Evolutionary conservation across 768 basidiomycete species (phyloP).

Genomic region (Lentinus brumalis): DNA sequence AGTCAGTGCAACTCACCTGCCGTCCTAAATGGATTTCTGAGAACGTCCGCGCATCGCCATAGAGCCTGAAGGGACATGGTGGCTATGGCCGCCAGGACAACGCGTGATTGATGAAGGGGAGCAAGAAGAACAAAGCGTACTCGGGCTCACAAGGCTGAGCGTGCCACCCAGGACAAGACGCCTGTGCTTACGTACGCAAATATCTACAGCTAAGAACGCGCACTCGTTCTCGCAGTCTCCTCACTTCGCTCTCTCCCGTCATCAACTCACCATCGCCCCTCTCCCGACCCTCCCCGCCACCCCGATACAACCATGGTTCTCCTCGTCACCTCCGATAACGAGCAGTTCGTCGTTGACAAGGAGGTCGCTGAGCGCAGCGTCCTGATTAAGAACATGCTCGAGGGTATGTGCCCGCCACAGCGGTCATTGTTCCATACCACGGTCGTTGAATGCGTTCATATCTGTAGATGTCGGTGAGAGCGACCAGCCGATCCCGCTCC

Average conservation of each 20-base stretch:
- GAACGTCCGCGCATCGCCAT: constrained; percentile 12
- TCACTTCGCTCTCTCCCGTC: constrained; percentile 8
- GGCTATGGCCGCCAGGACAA: background rate
- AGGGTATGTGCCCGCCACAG: constrained; percentile 57
- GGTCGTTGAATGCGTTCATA: background rate
- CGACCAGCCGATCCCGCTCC: constrained; percentile 92
- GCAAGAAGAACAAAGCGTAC: background rate
- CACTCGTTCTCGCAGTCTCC: constrained; percentile 8
- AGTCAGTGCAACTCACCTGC: constrained; percentile 7
- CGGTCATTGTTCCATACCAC: background rate
- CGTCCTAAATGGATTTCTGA: constrained; percentile 17
- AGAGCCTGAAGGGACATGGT: constrained; percentile 21
- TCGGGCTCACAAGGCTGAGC: background rate
- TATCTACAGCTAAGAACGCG: constrained; percentile 12
- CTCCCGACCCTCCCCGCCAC: constrained; percentile 1
- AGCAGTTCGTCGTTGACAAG: constrained; percentile 90
- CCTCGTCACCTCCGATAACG: constrained; percentile 93
- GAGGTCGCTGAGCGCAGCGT: constrained; percentile 95
- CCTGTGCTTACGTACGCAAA: constrained; percentile 22
- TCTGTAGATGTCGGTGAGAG: constrained; percentile 86
- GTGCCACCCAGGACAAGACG: constrained; percentile 6
- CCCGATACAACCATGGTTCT: constrained; percentile 63
- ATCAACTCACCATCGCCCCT: constrained; percentile 19
- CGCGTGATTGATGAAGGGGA: background rate
- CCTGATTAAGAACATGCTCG: constrained; percentile 99